Evolutionary conservation across 2,329 filamentous ascomycete genomes (phyloP).

Genomic region (Pseudogymnoascus sp.): DNA sequence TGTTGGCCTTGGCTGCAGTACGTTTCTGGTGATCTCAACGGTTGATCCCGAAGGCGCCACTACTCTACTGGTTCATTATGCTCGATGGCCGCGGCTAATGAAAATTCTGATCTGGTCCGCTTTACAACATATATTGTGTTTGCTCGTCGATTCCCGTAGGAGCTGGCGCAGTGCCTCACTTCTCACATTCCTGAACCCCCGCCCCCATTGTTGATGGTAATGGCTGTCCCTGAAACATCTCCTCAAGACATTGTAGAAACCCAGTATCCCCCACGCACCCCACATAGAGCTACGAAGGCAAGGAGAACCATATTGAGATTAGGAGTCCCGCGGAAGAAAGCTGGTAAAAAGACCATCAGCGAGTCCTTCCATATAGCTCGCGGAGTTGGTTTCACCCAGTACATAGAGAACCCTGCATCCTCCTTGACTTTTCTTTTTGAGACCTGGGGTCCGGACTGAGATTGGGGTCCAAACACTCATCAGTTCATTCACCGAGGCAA

Average conservation of each 20-base stretch:
- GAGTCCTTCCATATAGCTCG: neutral
- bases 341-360: neutral
- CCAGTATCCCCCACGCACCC: neutral
- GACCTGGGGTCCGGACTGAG: neutral
- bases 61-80: neutral
- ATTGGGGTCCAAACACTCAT: neutral
- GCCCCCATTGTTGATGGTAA: neutral
- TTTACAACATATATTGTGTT: neutral
- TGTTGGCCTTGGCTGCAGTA: neutral
- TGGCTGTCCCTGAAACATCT: neutral
- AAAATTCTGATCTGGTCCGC: neutral
- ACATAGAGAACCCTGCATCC: neutral
- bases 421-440: neutral
- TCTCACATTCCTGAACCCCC: neutral
- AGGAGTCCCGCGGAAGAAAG: neutral
- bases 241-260: neutral
- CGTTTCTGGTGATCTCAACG: neutral
- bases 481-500: neutral
- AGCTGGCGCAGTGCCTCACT: neutral
- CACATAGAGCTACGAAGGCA: neutral
- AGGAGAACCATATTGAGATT: neutral
- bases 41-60: neutral
- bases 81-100: constrained; percentile 1
- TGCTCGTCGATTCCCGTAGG: neutral
- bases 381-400: neutral